phyloP scores from a whole-genome alignment of 2,329 filamentous ascomycete species.

The Botryotinia calthae region DNA sequence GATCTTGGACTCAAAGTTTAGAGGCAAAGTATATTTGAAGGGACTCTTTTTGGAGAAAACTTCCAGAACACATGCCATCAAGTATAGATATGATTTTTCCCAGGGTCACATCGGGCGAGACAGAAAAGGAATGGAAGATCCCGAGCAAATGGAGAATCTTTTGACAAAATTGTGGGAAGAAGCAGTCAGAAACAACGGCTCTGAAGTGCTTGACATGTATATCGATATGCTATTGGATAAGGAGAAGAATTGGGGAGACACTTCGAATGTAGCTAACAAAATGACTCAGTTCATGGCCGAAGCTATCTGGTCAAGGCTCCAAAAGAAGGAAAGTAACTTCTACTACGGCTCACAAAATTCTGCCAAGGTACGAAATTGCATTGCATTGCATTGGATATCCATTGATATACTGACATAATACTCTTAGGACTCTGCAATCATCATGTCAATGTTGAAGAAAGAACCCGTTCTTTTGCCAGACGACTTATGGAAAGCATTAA shows the following conservation, averaged over 20 bases:
- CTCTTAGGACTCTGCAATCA: slow-evolving; percentile 21
- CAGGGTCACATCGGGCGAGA: slow-evolving; percentile 25
- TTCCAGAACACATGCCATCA: background rate
- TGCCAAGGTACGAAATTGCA: slow-evolving; percentile 13
- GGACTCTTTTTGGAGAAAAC: slow-evolving; percentile 21
- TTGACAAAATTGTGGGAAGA: slow-evolving; percentile 26
- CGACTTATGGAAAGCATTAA: slow-evolving; percentile 22
- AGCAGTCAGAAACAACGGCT: background rate
- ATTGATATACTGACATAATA: background rate
- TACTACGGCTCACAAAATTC: slow-evolving; percentile 20
- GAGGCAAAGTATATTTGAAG: slow-evolving; percentile 27
- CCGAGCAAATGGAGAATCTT: background rate
- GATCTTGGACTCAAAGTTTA: slow-evolving; percentile 21
- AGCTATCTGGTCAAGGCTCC: slow-evolving; percentile 28
- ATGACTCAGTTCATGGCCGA: slow-evolving; percentile 22
- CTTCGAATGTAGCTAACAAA: slow-evolving; percentile 19
- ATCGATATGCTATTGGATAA: slow-evolving; percentile 29
- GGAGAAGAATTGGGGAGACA: slow-evolving; percentile 25
- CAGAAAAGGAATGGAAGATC: slow-evolving; percentile 21
- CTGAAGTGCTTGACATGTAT: slow-evolving; percentile 21
- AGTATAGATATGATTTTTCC: slow-evolving; percentile 26
- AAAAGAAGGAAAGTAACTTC: slow-evolving; percentile 7
- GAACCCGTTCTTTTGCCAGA: slow-evolving; percentile 13
- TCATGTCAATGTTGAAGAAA: slow-evolving; percentile 25
- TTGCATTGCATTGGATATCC: too few relatives aligned